Base-by-base conservation (phyloP, 2,329 filamentous ascomycete genomes). In the Incumbomyces lentus region DNA sequence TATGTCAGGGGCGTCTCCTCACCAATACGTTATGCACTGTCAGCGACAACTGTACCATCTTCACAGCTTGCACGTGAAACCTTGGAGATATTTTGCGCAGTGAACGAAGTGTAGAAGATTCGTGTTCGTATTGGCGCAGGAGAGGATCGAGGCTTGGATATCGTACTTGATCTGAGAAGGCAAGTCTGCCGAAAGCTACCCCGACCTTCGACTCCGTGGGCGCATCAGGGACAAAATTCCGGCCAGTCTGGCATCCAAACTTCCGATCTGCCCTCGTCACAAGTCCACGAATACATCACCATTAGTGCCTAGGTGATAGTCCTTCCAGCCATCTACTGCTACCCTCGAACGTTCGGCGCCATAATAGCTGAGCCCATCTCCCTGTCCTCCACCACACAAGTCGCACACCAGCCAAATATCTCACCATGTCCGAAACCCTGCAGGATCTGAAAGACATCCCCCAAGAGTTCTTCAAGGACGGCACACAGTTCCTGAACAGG, bases 371-470 rank as follows among this genome's bases (percentile, higher is more conserved):
- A 42, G 13, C 12, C n/a, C 26, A 6, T 19, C 13, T 16, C 29
- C 35, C 36, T 14, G 7, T 29, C 17, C 18, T 7, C 44, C 17
- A 48, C n/a, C 13, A n/a, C 22, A 29, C 12, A 22, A 17, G 35
- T 18, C 19, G 16, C 16, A 16, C 19, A 38, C 35, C 10, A 26
- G 7, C 22, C 11, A 8, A 32, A 17, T 46, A 33, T 14, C n/a
- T 65, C 57, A 59, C 55, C 50, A 72, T 74, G 70, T 74, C 73
- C 52, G 76, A 79, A 52, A 73, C 76, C 56, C 61, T 79, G 58
- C 76, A 79, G 62, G 76, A 80, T 54, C 65, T 81, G 52, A 72
- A 75, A 54, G 76, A 80, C 58, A 69, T 76, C 61, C 73, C 73
- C 35, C 67, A 69, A 60, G 72, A 75, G 54, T 76, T 76, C 57